Evolutionary conservation across 805 yeast genomes (phyloP).

Genomic region (Starmerella bombicola): DNA sequence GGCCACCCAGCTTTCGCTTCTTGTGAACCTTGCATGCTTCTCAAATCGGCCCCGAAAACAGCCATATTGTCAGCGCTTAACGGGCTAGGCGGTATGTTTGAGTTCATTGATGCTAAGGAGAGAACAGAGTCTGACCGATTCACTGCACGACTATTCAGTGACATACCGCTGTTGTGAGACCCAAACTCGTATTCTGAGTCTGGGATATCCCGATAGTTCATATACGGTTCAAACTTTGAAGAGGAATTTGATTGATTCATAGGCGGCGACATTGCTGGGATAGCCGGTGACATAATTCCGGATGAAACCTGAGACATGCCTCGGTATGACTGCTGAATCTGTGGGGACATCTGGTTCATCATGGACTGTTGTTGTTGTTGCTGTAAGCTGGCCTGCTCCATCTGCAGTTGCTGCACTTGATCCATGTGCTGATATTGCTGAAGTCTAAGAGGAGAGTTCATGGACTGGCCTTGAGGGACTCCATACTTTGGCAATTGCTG

Average conservation of each 20-base stretch:
- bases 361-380: neutral
- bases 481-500: conserved; percentile 7
- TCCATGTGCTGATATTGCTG: conserved; percentile 7
- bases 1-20: no score
- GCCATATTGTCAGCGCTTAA: conserved; percentile 1
- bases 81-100: conserved; percentile 11
- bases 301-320: no score
- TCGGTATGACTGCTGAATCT: conserved; percentile 1
- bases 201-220: neutral
- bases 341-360: conserved; percentile 4
- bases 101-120: conserved; percentile 8
- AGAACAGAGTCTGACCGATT: conserved; percentile 6
- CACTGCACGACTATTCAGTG: neutral
- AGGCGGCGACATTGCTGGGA: neutral
- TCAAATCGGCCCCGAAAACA: conserved; percentile 3
- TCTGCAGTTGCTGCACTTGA: conserved; percentile 11
- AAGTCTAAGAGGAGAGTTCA: neutral
- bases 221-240: neutral
- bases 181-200: neutral
- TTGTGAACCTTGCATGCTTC: conserved; percentile 9
- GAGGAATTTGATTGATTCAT: neutral
- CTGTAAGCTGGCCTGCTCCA: conserved; percentile 4
- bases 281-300: no score
- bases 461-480: neutral
- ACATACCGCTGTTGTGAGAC: neutral